phyloP scores from a whole-genome alignment of 371 early-diverging fungal species.

The Saksenaea oblongispora region DNA sequence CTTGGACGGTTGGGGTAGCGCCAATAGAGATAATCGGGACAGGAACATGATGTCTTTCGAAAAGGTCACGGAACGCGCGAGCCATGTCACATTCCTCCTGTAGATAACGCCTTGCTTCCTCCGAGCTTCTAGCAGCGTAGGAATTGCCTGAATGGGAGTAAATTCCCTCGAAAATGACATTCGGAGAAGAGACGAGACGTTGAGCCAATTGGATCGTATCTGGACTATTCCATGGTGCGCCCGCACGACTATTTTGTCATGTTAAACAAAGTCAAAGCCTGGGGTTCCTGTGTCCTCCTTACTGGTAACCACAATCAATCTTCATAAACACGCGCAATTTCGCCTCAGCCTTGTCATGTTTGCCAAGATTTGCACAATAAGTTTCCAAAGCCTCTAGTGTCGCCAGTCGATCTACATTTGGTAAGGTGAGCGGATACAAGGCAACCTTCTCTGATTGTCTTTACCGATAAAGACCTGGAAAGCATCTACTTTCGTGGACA shows the following conservation, averaged over 20 bases:
- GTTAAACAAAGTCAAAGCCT: not conserved
- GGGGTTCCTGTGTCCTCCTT: slow-evolving; percentile 5
- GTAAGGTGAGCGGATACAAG: not conserved
- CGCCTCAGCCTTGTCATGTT: not conserved
- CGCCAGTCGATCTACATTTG: slow-evolving; percentile 24
- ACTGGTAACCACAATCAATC: slow-evolving; percentile 47
- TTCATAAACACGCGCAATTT: slow-evolving; percentile 37
- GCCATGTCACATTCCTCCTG: slow-evolving; percentile 33
- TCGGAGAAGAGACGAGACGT: slow-evolving; percentile 27
- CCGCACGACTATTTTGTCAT: slow-evolving; percentile 36
- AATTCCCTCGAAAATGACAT: slow-evolving; percentile 31
- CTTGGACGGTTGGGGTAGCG: slow-evolving; percentile 46
- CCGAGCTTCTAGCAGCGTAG: slow-evolving; percentile 28
- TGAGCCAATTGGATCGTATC: slow-evolving; percentile 31
- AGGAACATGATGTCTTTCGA: slow-evolving; percentile 19
- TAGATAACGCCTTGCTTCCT: slow-evolving; percentile 30
- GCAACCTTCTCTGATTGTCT: not conserved
- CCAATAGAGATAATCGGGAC: slow-evolving; percentile 38
- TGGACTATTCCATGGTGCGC: slow-evolving; percentile 29
- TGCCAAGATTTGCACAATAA: slow-evolving; percentile 8
- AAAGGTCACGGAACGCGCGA: slow-evolving; percentile 23
- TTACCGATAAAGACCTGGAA: slow-evolving; percentile 45
- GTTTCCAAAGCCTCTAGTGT: slow-evolving; percentile 42
- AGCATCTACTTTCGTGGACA: slow-evolving; percentile 23
- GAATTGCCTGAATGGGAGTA: slow-evolving; percentile 51